Conservation (phyloP, 208 protist species). For the Crithidia fasciculata region DNA sequence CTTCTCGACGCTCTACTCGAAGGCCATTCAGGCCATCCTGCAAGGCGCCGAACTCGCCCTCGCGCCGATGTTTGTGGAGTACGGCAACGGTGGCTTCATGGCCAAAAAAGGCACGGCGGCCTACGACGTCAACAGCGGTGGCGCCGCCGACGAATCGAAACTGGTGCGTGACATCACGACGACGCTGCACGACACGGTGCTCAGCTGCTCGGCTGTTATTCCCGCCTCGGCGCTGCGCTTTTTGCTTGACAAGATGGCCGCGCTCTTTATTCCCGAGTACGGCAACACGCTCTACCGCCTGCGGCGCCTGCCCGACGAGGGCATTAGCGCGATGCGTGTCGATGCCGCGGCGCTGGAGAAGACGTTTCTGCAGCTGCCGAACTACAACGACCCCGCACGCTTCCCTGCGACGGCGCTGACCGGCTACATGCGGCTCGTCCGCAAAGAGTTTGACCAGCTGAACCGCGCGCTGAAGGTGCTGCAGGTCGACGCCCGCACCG, state of each 20-base stretch:
- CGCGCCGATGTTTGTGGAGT: conserved; percentile 63
- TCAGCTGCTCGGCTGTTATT: conserved; percentile 70
- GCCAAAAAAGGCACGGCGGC: conserved; percentile 9
- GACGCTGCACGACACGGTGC: conserved; percentile 65
- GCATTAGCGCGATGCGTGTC: conserved; percentile 70
- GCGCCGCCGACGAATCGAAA: conserved; percentile 58
- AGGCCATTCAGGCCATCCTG: conserved; percentile 69
- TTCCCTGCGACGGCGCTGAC: conserved; percentile 57
- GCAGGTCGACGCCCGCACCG: conserved; percentile 72
- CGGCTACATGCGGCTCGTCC: conserved; percentile 79
- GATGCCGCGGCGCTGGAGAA: conserved; percentile 81
- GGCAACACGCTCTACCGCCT: conserved; percentile 76
- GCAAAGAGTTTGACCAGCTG: conserved; percentile 81
- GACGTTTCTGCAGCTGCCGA: conserved; percentile 82
- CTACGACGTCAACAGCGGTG: conserved; percentile 19
- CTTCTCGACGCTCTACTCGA: conserved; percentile 77
- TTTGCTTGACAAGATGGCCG: conserved; percentile 84
- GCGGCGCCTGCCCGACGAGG: conserved; percentile 58
- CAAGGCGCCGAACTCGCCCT: conserved; percentile 60
- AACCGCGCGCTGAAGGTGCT: conserved; percentile 88
- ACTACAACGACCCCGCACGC: conserved; percentile 85
- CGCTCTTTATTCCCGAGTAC: conserved; percentile 69
- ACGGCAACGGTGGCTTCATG: conserved; percentile 69
- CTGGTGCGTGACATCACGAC: conserved; percentile 66
- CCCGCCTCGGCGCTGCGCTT: conserved; percentile 72